Evolutionary conservation across 2,329 filamentous ascomycete genomes (phyloP), one percentile per base, ranked within the genome.

Genomic region (Endoconidiophora laricicola): DNA sequence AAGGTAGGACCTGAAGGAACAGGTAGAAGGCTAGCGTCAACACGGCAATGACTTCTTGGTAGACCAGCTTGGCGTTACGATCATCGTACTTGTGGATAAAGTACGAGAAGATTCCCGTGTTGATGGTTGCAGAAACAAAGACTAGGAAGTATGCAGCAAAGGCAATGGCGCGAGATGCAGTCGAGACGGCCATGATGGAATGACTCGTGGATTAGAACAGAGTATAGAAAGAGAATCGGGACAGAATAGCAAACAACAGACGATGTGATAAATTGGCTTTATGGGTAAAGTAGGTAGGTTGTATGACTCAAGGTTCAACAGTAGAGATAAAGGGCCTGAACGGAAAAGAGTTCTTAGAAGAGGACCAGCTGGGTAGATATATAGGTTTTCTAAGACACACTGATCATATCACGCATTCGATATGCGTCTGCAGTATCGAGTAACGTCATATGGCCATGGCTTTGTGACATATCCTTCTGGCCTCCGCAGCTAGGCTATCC

Each of bases 51-150:
- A 55, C 52, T 44, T 58, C 56, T 44, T 57, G 52, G 49, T 56
- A 60, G 22, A 59, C 52, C 9, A 60, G 52, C 16, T 56, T 54
- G 5, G 51, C 49, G 14, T 50, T 53, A 24, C 54, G 54, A 46
- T 49, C 51, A 7, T 46, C 10, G 23, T 39, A 54, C 3, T 44
- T 48, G 37, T 54, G 50, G 7, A 60, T 22, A 33, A 59, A 57
- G 46, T 54, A 57, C 18, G 58, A 58, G 18, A 56, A 39, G 3
- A 60, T 48, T 14, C 56, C 58, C 3, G 54, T 58, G 43, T 57
- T 56, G 23, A 60, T 58, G 10, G 51, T n/a, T 2, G 58, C 47
- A 12, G 55, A 59, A 23, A 47, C 29, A 45, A 57, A 58, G 4
- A 59, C 48, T 39, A 59, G 49, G 20, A 59, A 49, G 53, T 60